A percentile compares a stretch with the other conserved stretches of the same genome.
Evolutionary conservation across 331 rosid genomes (phyloP).

Genomic region (Prunus yedoensis): DNA sequence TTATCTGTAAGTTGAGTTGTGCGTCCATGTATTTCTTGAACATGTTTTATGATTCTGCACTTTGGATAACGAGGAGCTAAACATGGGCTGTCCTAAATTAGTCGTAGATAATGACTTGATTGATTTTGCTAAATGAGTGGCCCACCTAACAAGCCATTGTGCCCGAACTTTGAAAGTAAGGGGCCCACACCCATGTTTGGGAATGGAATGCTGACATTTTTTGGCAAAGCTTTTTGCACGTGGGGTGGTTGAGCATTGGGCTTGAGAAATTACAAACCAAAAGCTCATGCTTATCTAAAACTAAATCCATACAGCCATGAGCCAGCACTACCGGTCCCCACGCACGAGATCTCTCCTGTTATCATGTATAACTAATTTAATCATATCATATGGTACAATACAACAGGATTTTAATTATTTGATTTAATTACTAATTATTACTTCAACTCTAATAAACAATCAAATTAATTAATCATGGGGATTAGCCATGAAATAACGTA

Average conservation of each 20-base stretch:
- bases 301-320: conserved; percentile 13
- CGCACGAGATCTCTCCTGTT: neutral
- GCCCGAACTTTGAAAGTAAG: too few species aligned
- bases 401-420: neutral
- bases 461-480: neutral
- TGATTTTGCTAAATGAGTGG: neutral
- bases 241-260: conserved; percentile 26
- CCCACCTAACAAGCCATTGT: neutral
- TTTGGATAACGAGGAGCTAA: neutral
- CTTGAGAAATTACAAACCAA: neutral
- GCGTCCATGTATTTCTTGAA: neutral
- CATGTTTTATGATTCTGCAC: neutral
- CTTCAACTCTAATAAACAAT: neutral
- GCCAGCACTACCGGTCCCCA: conserved; percentile 2
- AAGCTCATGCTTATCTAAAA: conserved; percentile 24
- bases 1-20: conserved; percentile 7
- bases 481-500: neutral
- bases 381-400: neutral
- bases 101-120: neutral
- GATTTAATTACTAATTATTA: neutral
- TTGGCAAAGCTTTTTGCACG: conserved; percentile 22
- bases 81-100: neutral
- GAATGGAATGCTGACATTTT: neutral
- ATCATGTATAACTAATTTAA: neutral
- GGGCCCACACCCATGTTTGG: neutral